Conservation (phyloP, 1,284 basidiomycete species). For the Cryptococcus deneoformans region DNA sequence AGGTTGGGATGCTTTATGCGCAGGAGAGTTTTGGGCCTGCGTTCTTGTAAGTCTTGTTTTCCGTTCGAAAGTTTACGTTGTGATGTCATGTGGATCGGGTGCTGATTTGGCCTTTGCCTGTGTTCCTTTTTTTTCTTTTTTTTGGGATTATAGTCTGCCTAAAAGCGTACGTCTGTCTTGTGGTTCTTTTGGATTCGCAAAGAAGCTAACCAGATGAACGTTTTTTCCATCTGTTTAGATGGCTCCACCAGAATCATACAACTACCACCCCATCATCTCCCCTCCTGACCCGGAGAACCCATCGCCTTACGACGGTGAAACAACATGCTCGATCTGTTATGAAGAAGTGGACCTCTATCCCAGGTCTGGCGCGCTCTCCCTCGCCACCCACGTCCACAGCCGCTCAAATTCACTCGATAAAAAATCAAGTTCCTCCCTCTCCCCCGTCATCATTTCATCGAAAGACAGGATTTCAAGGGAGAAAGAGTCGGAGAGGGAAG, state of each 20-base stretch:
- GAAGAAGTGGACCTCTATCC: conserved; percentile 65
- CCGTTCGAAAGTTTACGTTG: neutral
- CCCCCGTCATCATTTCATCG: too few relatives aligned
- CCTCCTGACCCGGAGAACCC: conserved; percentile 66
- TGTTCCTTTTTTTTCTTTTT: neutral
- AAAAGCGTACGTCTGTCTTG: conserved; percentile 23
- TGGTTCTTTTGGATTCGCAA: too few relatives aligned
- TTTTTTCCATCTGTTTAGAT: conserved; percentile 52
- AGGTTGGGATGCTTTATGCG: conserved; percentile 63
- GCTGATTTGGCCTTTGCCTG: neutral
- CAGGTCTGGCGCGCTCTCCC: too few relatives aligned
- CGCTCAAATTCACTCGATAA: too few relatives aligned
- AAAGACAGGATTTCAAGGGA: neutral
- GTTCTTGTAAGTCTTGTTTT: conserved; percentile 60
- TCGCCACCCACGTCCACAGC: too few relatives aligned
- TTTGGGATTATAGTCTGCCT: conserved; percentile 20
- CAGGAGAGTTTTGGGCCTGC: conserved; percentile 75
- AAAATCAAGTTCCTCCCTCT: too few relatives aligned
- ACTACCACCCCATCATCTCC: conserved; percentile 78
- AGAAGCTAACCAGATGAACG: too few relatives aligned
- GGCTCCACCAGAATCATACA: conserved; percentile 62
- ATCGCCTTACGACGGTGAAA: conserved; percentile 57
- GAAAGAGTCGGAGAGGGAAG: conserved; percentile 14
- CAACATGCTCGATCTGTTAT: conserved; percentile 89
- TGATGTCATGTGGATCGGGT: neutral